Conservation (phyloP, 306 rosid genomes). For the Medicago arabica region DNA sequence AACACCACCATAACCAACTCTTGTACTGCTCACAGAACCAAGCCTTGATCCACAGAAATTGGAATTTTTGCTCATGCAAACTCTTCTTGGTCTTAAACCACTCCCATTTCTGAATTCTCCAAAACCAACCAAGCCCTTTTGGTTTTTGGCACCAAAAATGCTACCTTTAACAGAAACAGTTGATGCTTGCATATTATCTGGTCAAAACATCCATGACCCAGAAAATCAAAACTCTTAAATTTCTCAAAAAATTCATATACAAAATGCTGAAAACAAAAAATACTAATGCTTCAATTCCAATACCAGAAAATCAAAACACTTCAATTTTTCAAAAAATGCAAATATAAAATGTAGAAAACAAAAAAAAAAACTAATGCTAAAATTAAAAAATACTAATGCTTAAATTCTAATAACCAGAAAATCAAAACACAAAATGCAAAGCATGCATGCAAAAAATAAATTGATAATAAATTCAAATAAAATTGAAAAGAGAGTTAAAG, state of each 20-base stretch:
- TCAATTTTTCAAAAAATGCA: too few relatives aligned
- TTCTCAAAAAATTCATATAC: neutral
- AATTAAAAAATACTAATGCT: too few relatives aligned
- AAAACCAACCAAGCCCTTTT: slow-evolving; percentile 46
- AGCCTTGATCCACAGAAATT: slow-evolving; percentile 52
- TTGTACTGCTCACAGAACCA: slow-evolving; percentile 50
- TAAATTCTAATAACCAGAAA: too few relatives aligned
- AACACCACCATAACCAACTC: slow-evolving; percentile 54
- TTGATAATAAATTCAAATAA: neutral
- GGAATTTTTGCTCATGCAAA: slow-evolving; percentile 52
- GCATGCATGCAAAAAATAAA: slow-evolving; percentile 21
- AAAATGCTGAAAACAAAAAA: neutral
- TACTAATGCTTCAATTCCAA: too few relatives aligned
- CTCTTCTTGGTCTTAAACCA: slow-evolving; percentile 46
- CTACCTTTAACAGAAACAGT: slow-evolving; percentile 54
- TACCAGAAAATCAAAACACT: too few relatives aligned
- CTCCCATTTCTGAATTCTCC: slow-evolving; percentile 50
- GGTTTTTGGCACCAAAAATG: slow-evolving; percentile 57
- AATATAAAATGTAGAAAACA: too few relatives aligned
- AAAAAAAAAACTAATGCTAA: too few relatives aligned
- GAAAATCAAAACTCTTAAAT: slow-evolving; percentile 43
- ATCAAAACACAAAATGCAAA: neutral
- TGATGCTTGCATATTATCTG: slow-evolving; percentile 77
- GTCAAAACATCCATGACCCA: slow-evolving; percentile 35
- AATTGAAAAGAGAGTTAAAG: neutral